Base-by-base conservation (phyloP, 768 basidiomycete species). In the Butyriboletus loyo region DNA sequence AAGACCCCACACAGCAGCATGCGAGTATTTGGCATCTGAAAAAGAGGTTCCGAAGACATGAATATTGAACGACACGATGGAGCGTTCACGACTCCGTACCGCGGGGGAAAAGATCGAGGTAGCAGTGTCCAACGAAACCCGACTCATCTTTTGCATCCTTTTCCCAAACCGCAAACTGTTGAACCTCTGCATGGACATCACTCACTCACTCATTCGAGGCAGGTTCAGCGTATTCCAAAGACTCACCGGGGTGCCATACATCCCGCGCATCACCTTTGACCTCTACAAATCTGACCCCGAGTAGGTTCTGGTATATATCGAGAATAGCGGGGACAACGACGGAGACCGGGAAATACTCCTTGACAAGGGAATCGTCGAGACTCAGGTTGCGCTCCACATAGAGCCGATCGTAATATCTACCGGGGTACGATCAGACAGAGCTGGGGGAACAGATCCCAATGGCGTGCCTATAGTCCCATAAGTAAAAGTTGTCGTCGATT, bases 321-420 rank as follows among this genome's bases (percentile, higher is more conserved):
- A 95, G 76, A 60, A 95, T 90, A 4, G 86, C 77, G 7, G 89
- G 87, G 11, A 95, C 87, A 38, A 95, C 89, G 17, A 85, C 80
- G 3, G 83, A 76, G 3, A 93, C 92, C 0, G 91, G 90, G 79
- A 95, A 93, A 68, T 92, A 91, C 66, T 93, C 87, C 70, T 93
- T 92, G 57, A 94, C 83, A 13, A 85, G 73, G 56, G 80, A 79
- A 58, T 92, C 88, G 55, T 93, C 89, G 31, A 92, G 77, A 32
- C 78, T 75, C 25, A 93, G 75, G 21, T 77, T 76, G 60, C 79
- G 75, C 68, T 92, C 87, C 48, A 86, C 73, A 62, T 74, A 88
- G 39, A 69, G 55, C 30, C 67, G 59, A 47, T 68, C 68, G 35
- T 69, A 69, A 36, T 68, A 69, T 54, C 63, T 76, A 19, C 10